A percentile compares a stretch with the other conserved stretches of the same genome.
Conservation (phyloP, 768 basidiomycete genomes). For the Piloderma croceum region DNA sequence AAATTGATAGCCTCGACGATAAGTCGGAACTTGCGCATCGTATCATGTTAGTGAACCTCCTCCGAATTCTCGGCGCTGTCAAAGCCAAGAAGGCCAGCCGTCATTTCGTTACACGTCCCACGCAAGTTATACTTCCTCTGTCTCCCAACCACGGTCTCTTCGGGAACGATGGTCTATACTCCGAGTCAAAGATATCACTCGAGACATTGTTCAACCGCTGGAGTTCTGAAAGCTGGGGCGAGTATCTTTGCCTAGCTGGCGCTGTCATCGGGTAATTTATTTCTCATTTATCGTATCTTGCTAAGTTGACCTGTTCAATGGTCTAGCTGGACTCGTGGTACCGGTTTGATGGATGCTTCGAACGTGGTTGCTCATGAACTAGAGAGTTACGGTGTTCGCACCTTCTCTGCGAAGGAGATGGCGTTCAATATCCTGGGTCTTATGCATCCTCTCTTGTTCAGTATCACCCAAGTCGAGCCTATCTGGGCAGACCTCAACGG, state of each 20-base stretch:
- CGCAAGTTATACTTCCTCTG: constrained; percentile 94
- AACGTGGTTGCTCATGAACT: constrained; percentile 93
- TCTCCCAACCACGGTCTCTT: constrained; percentile 98
- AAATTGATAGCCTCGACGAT: constrained; percentile 96
- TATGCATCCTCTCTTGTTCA: constrained; percentile 98
- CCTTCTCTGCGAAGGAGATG: constrained; percentile 99
- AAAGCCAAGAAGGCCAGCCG: constrained; percentile 98
- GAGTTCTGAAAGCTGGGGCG: constrained; percentile 98
- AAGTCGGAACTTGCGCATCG: constrained; percentile 96
- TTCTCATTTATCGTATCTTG: constrained; percentile 1
- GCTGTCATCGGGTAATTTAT: constrained; percentile 95
- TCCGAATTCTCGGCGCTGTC: constrained; percentile 93
- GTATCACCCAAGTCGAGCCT: constrained; percentile 98
- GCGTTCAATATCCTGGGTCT: constrained; percentile 99
- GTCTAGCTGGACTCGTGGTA: constrained; percentile 91
- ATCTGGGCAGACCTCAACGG: constrained; percentile 99
- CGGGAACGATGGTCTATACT: constrained; percentile 96
- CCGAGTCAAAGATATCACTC: constrained; percentile 96
- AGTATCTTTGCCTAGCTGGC: constrained; percentile 95
- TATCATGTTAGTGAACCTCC: constrained; percentile 96
- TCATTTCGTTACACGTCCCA: constrained; percentile 94
- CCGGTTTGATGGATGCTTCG: constrained; percentile 92
- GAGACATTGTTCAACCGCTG: constrained; percentile 98
- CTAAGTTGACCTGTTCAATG: constrained; percentile 6
- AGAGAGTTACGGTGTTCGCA: constrained; percentile 89